Evolutionary conservation across 2,329 filamentous ascomycete species (phyloP).

Genomic region (Kalmusia sp.): DNA sequence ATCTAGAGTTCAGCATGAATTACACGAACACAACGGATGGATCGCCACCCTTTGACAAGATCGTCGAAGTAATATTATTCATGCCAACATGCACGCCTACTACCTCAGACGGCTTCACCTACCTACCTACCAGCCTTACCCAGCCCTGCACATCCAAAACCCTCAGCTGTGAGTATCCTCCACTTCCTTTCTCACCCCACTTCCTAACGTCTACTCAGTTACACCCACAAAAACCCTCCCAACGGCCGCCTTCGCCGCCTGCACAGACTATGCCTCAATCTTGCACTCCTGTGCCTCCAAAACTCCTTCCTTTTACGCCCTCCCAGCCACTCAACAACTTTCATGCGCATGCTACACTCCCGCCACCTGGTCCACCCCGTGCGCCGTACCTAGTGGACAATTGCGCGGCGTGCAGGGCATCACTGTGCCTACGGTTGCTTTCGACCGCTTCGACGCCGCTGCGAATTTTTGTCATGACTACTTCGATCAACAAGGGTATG

Average conservation of each 20-base stretch:
- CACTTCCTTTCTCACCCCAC: not conserved
- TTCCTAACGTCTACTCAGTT: constrained; percentile 8
- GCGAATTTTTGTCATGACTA: too few relatives aligned
- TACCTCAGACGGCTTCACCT: not conserved
- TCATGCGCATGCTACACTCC: constrained; percentile 19
- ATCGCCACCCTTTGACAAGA: not conserved
- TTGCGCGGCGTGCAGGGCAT: too few relatives aligned
- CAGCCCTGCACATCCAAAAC: constrained; percentile 1
- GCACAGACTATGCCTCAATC: constrained; percentile 17
- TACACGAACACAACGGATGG: not conserved
- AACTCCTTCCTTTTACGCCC: constrained; percentile 15
- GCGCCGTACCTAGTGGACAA: not conserved
- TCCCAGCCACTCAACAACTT: constrained; percentile 16
- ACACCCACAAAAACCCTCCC: constrained; percentile 16
- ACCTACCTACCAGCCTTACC: not conserved
- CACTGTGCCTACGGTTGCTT: too few relatives aligned
- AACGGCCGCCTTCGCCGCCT: constrained; percentile 14
- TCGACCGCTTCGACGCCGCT: too few relatives aligned
- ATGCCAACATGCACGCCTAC: constrained; percentile 3
- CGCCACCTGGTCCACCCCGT: not conserved
- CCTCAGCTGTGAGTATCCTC: not conserved
- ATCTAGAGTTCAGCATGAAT: constrained; percentile 1
- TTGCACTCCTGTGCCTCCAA: constrained; percentile 14
- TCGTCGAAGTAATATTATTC: constrained; percentile 2
- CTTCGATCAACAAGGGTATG: too few relatives aligned